Percentiles rank a stretch among this genome's conserved stretches.
These are phyloP conservation scores for Aureobasidium sp. DNA, from an alignment of 2,329 filamentous ascomycete species.

Conservation along the genomic window DNA sequence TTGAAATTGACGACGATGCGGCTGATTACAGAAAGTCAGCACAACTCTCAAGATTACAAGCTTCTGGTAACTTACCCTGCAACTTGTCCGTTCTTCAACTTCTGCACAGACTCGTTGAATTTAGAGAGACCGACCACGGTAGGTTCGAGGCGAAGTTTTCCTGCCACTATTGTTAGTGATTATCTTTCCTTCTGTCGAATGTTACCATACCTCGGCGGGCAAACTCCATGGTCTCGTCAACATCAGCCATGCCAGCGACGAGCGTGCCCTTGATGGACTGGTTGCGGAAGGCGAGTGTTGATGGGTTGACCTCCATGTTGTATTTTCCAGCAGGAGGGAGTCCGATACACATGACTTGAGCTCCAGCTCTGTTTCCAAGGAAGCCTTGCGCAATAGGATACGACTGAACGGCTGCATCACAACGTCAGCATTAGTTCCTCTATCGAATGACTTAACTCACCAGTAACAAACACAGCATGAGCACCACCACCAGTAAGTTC, in stretches of 20 bases:
- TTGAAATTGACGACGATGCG: slow-evolving; percentile 63
- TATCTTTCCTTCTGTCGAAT: slow-evolving; percentile 31
- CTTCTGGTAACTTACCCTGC: slow-evolving; percentile 40
- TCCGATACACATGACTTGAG: slow-evolving; percentile 57
- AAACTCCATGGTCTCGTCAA: slow-evolving; percentile 53
- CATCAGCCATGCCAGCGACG: slow-evolving; percentile 54
- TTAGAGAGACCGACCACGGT: slow-evolving; percentile 53
- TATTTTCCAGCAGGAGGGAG: slow-evolving; percentile 40
- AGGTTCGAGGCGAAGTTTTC: slow-evolving; percentile 29
- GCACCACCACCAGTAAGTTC: slow-evolving; percentile 53
- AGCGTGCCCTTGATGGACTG: slow-evolving; percentile 41
- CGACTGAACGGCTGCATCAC: slow-evolving; percentile 1
- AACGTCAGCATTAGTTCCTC: not conserved
- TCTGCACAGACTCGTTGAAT: slow-evolving; percentile 58
- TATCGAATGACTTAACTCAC: not conserved
- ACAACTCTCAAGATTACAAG: not conserved
- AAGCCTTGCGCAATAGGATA: slow-evolving; percentile 41
- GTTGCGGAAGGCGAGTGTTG: slow-evolving; percentile 39
- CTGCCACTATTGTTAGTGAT: not conserved
- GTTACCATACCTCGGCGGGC: slow-evolving; percentile 56
- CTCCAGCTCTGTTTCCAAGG: slow-evolving; percentile 54
- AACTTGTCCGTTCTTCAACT: slow-evolving; percentile 55
- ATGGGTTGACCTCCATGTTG: slow-evolving; percentile 38
- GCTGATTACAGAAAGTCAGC: not conserved
- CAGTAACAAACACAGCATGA: slow-evolving; percentile 46